A percentile compares a stretch with the other conserved stretches of the same genome.
These are phyloP conservation scores for Brasilioporus rufonigricans DNA, from an alignment of 768 basidiomycete species.

Conservation along the genomic window DNA sequence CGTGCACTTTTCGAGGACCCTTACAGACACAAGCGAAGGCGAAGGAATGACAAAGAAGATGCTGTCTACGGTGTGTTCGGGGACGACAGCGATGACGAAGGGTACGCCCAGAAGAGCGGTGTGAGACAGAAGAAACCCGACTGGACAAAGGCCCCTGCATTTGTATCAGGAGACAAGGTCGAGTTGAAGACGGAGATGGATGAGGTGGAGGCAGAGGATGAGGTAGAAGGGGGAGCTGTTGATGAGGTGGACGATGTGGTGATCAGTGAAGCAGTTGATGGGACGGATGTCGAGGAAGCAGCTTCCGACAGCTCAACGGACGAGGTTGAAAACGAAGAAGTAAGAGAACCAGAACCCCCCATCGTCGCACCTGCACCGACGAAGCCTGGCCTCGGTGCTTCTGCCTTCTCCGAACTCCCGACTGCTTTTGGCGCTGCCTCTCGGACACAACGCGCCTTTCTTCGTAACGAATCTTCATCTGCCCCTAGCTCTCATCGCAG, in stretches of 20 bases:
- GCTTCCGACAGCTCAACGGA: constrained; percentile 35
- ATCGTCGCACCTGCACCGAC: constrained; percentile 26
- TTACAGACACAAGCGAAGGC: constrained; percentile 66
- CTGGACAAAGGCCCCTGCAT: constrained; percentile 78
- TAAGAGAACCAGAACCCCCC: constrained; percentile 27
- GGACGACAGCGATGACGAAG: constrained; percentile 68
- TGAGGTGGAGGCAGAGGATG: constrained; percentile 36
- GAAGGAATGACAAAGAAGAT: constrained; percentile 66
- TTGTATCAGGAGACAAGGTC: constrained; percentile 56
- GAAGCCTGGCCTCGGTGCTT: constrained; percentile 24
- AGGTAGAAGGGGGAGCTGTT: constrained; percentile 36
- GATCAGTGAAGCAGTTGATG: constrained; percentile 31
- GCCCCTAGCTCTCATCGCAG: constrained; percentile 40
- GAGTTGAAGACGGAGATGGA: constrained; percentile 41
- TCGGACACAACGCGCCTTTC: constrained; percentile 49
- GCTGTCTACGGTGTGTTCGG: constrained; percentile 76
- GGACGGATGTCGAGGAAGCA: constrained; percentile 34
- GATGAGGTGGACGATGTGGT: constrained; percentile 40
- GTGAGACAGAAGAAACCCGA: constrained; percentile 46
- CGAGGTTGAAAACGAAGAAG: constrained; percentile 37
- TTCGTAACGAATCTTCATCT: constrained; percentile 49
- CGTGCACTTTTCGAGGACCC: constrained; percentile 75
- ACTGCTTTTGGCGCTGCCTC: constrained; percentile 38
- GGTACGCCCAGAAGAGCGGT: constrained; percentile 23
- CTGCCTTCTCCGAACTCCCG: constrained; percentile 29